Base-by-base conservation (phyloP, 768 basidiomycete genomes). In the Leccinum disarticulatum region DNA sequence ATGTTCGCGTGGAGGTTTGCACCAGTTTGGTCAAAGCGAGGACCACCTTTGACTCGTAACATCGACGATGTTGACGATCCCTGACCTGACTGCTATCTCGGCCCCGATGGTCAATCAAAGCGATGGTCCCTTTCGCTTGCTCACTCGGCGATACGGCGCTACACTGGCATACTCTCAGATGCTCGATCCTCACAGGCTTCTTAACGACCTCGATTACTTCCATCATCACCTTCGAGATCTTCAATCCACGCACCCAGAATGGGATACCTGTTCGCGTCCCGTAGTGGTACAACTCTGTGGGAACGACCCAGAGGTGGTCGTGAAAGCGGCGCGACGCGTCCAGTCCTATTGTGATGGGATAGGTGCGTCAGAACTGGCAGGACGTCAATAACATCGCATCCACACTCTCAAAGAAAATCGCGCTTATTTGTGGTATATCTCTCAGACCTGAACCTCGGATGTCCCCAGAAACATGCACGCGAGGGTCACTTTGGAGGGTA, bases 61-160 rank as follows among this genome's bases (percentile, higher is more conserved):
- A 2, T 3, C 25, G 19, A 31, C 55, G 19, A 49, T 30, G 51
- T 56, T 33, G 15, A 71, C 65, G 67, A 54, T 61, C 22, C 64
- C 64, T 1, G 65, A 74, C 58, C 63, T 79, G 58, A 61, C 68
- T 25, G 78, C 73, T 58, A 80, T 90, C 55, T 79, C 86, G 7
- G 88, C 89, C 7, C 89, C 88, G 3, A 91, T 91, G 89, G 82
- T 92, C 58, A 86, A 88, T 59, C 90, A 91, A 68, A 90, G 88
- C 28, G 90, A 93, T 64, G 78, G 87, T 0, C 87, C 90, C 1
- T 92, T 91, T 66, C 80, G 90, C 35, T 63, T 82, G 13, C 79
- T 91, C 54, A 81, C 82, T 3, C 79, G 82, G 56, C 77, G 75
- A 60, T 80, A 91, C 71, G 86, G 87, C 19, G 82, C 87, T 28